Evolutionary conservation across 2,329 filamentous ascomycete species (phyloP).

Genomic region (Talaromyces atroroseus): DNA sequence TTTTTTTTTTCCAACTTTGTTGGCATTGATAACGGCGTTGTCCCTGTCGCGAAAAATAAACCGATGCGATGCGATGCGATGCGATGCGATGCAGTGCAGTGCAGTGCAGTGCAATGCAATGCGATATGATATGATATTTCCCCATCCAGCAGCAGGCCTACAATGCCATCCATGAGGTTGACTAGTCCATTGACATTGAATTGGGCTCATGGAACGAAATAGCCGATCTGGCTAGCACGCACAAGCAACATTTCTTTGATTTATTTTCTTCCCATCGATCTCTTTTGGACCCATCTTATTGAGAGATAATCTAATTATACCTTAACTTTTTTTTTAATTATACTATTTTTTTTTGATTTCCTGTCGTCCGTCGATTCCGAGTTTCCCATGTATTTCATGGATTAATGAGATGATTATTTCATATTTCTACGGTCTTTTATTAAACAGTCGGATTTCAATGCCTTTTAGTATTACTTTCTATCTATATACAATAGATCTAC

Average conservation of each 20-base stretch:
- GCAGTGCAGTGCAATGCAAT: constrained; percentile 5
- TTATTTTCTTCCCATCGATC: not conserved
- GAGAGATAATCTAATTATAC: constrained; percentile 1
- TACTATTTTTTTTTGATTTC: constrained; percentile 3
- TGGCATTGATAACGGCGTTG: constrained; percentile 11
- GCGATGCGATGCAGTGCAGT: not conserved
- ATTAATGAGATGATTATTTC: not conserved
- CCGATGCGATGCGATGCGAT: not conserved
- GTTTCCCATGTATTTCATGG: not conserved
- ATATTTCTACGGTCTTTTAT: not conserved
- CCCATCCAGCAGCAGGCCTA: not conserved
- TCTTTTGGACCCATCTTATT: not conserved
- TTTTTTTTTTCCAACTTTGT: not conserved
- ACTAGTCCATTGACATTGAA: too few species aligned
- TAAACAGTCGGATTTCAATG: not conserved
- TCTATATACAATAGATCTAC: not conserved
- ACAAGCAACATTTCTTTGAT: not conserved
- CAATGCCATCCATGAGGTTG: not conserved
- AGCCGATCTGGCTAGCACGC: not conserved
- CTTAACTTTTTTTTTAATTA: constrained; percentile 4
- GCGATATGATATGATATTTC: constrained; percentile 2
- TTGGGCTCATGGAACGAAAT: not conserved
- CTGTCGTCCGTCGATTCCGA: too few species aligned
- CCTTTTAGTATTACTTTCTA: too few species aligned
- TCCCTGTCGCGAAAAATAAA: constrained; percentile 2